Base-by-base conservation (phyloP, 495 filamentous ascomycete species). In the Tuber borchii region DNA sequence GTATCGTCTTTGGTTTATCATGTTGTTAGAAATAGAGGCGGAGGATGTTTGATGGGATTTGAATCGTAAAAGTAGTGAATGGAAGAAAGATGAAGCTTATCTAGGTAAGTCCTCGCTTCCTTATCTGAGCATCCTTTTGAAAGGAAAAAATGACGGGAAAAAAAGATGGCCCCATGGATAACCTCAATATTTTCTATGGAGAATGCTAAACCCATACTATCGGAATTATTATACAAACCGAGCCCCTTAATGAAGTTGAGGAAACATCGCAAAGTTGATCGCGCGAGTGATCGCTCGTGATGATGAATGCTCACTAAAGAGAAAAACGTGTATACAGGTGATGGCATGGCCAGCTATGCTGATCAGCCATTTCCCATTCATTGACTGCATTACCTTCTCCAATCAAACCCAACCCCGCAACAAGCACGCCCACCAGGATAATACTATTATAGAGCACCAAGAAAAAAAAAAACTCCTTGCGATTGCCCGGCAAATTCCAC, bases 1-100 rank as follows among this genome's bases (percentile, higher is more conserved):
- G 31, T 65, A 34, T 65, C 26, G 56, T 65, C 26, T 65, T 65
- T 34, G 26, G 14, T 65, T 34, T 65, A 34, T 34, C 26, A n/a
- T 17, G 12, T 16, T 65, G 56, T 65, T 19, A 34, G 56, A 65
- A 34, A 65, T 65, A 65, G 56, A 34, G 26, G 56, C 12, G 14
- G 56, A 65, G 56, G 56, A 34, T 65, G 56, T 65, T 65, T 65
- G 56, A 65, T 65, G 56, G 56, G 56, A 65, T 65, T 65, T 34
- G 56, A 17, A 34, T 26, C 10, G 8, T 14, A 61, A 20, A n/a
- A 9, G n/a, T 14, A 26, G 22, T 14, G 51, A 51, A n/a, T 8
- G 51, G 12, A 17, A 8, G 56, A 31, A 34, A 6, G 56, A 17
- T 34, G 31, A 26, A 26, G 3, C 56, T 65, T 31, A 65, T 65